A percentile compares a stretch with the other conserved stretches of the same genome.
Conservation (phyloP, 2,329 filamentous ascomycete species). For the Ampelomyces quisqualis region DNA sequence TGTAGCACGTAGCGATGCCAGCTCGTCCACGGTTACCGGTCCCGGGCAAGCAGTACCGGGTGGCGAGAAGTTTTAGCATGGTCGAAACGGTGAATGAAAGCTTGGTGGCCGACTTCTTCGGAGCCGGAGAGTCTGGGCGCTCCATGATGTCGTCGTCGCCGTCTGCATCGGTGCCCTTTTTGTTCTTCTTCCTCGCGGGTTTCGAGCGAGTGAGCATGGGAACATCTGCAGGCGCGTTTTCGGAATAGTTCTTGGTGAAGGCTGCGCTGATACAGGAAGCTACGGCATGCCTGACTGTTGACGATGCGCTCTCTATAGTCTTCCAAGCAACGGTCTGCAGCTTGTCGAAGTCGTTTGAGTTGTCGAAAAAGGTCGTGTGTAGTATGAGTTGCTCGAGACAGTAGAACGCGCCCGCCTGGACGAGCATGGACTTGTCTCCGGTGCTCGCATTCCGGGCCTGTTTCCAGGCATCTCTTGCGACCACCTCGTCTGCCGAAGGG, state of each 20-base stretch:
- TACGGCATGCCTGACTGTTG: constrained; percentile 78
- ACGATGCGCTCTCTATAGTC: constrained; percentile 74
- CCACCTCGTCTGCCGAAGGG: constrained; percentile 75
- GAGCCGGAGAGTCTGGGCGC: constrained; percentile 72
- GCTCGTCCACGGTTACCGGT: constrained; percentile 80
- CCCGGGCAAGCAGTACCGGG: constrained; percentile 74
- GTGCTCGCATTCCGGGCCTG: constrained; percentile 75
- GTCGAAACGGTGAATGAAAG: constrained; percentile 75
- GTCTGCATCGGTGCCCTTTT: constrained; percentile 61
- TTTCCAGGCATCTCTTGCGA: constrained; percentile 93
- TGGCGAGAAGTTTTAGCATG: constrained; percentile 74
- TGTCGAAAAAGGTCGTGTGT: constrained; percentile 79
- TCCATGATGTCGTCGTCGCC: constrained; percentile 71
- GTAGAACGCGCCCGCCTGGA: constrained; percentile 74
- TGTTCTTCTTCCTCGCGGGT: constrained; percentile 71
- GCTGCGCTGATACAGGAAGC: constrained; percentile 80
- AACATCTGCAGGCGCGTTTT: constrained; percentile 48
- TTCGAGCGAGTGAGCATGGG: constrained; percentile 55
- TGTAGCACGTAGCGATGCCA: constrained; percentile 84
- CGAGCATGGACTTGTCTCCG: constrained; percentile 78
- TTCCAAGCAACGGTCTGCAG: constrained; percentile 82
- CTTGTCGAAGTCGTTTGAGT: constrained; percentile 86
- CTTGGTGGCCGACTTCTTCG: constrained; percentile 69
- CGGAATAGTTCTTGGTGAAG: constrained; percentile 79
- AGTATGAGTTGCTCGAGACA: constrained; percentile 74